phyloP scores from a whole-genome alignment of 179 eudicot species.

The Corrigiola litoralis region DNA sequence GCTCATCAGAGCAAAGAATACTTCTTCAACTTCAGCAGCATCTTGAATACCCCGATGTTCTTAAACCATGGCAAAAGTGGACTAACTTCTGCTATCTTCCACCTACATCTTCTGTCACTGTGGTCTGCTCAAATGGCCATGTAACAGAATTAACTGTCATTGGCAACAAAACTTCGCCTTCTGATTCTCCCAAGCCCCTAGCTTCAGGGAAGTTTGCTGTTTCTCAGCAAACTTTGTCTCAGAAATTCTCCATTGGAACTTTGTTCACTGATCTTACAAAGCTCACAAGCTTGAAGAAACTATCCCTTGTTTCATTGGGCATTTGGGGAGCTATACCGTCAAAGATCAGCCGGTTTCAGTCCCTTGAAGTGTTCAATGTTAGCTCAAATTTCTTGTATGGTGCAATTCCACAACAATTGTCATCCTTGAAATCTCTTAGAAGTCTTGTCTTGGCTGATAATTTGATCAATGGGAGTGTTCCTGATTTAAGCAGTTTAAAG shows the following conservation, averaged over 20 bases:
- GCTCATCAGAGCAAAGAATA: conserved; percentile 45
- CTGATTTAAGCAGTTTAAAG: conserved; percentile 48
- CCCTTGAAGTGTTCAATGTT: conserved; percentile 54
- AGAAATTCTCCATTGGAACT: conserved; percentile 59
- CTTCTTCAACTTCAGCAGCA: conserved; percentile 53
- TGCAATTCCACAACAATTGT: conserved; percentile 44
- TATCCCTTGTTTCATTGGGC: conserved; percentile 71
- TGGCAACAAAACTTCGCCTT: conserved; percentile 55
- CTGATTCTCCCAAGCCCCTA: conserved; percentile 16
- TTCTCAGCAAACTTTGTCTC: conserved; percentile 46
- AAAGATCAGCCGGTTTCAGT: conserved; percentile 43
- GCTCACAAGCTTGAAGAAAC: conserved; percentile 45
- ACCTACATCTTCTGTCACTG: conserved; percentile 35
- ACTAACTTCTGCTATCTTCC: conserved; percentile 66
- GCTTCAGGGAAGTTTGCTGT: conserved; percentile 17
- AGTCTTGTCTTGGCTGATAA: conserved; percentile 52
- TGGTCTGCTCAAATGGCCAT: conserved; percentile 59
- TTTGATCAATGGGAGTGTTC: conserved; percentile 64
- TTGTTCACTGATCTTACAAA: conserved; percentile 68
- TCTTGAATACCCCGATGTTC: conserved; percentile 62
- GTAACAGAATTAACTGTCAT: conserved; percentile 64
- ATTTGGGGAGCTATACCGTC: conserved; percentile 83
- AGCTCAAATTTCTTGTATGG: conserved; percentile 79
- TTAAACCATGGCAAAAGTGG: conserved; percentile 60
- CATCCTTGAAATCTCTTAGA: conserved; percentile 38